These are phyloP conservation scores for Coccinonectria pachysandricola DNA, from an alignment of 2,329 filamentous ascomycete genomes.

Conservation along the genomic window DNA sequence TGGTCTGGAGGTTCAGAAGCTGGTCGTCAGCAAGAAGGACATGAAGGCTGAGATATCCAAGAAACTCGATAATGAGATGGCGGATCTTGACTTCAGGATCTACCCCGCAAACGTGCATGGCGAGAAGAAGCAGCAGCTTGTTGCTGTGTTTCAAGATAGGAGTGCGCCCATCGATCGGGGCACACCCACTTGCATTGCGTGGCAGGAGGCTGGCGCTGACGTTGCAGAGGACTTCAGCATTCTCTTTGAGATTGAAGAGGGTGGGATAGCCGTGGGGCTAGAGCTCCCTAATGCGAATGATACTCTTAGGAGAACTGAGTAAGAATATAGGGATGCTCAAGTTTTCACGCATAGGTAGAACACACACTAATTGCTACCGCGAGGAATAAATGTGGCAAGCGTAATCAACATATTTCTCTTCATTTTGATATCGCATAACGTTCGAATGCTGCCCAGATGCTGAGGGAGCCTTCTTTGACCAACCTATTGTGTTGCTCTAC, in stretches of 20 bases:
- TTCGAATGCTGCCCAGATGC: too few species aligned
- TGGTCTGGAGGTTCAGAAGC: constrained; percentile 15
- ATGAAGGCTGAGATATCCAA: constrained; percentile 9
- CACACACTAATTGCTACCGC: too few species aligned
- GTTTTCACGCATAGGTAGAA: too few species aligned
- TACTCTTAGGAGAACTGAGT: too few species aligned
- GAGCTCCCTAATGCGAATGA: constrained; percentile 5
- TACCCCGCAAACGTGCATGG: constrained; percentile 22
- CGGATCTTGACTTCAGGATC: constrained; percentile 18
- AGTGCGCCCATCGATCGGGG: constrained; percentile 20
- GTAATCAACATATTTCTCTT: too few species aligned
- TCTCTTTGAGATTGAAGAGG: constrained; percentile 1
- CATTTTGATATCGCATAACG: too few species aligned
- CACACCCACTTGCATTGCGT: constrained; percentile 26
- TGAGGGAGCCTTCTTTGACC: too few species aligned
- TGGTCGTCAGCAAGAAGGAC: constrained; percentile 9
- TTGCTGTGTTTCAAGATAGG: constrained; percentile 22
- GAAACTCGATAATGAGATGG: constrained; percentile 10
- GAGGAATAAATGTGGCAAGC: too few species aligned
- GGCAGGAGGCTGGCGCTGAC: constrained; percentile 13
- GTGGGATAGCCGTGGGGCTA: constrained; percentile 2
- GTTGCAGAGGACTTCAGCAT: constrained; percentile 4
- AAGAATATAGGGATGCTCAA: too few species aligned
- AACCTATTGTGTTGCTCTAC: too few species aligned
- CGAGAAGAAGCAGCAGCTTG: constrained; percentile 14